Percentiles rank a stretch among this genome's conserved stretches.
Evolutionary conservation across 2,329 filamentous ascomycete species (phyloP).

Genomic region (Bipolaris gigantea): DNA sequence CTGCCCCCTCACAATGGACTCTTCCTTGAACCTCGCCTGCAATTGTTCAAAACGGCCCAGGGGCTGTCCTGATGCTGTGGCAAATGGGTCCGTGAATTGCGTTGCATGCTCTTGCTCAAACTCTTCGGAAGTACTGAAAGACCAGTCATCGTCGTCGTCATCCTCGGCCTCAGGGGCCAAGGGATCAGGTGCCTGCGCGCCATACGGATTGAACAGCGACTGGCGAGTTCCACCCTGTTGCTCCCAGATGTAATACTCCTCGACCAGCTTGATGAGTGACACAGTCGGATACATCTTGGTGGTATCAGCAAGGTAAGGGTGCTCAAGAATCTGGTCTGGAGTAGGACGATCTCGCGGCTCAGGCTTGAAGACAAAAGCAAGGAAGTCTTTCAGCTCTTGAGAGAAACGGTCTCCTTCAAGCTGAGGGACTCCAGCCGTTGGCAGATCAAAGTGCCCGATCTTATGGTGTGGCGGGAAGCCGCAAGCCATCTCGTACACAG

Average conservation of each 20-base stretch:
- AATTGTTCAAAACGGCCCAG: slow-evolving; percentile 41
- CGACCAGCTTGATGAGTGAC: slow-evolving; percentile 66
- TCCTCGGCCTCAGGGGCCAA: slow-evolving; percentile 48
- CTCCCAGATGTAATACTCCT: slow-evolving; percentile 76
- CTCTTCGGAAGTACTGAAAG: slow-evolving; percentile 65
- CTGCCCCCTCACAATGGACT: slow-evolving; percentile 60
- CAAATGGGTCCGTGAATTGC: slow-evolving; percentile 52
- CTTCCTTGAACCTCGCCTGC: slow-evolving; percentile 58
- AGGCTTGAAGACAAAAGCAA: slow-evolving; percentile 72
- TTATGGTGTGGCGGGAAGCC: slow-evolving; percentile 70
- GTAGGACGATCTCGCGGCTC: slow-evolving; percentile 69
- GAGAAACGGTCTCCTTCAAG: slow-evolving; percentile 75
- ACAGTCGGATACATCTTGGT: slow-evolving; percentile 64
- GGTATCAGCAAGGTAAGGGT: slow-evolving; percentile 69
- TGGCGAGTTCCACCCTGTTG: slow-evolving; percentile 70
- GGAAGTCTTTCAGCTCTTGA: slow-evolving; percentile 66
- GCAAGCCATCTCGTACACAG: slow-evolving; percentile 79
- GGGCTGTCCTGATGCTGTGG: slow-evolving; percentile 32
- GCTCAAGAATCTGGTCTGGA: slow-evolving; percentile 69
- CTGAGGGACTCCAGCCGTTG: slow-evolving; percentile 60
- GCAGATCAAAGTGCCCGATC: slow-evolving; percentile 31
- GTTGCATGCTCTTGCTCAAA: slow-evolving; percentile 54
- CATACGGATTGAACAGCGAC: slow-evolving; percentile 63
- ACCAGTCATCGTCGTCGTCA: slow-evolving; percentile 60
- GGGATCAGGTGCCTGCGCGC: slow-evolving; percentile 59